Conservation (phyloP, 345 rosid species). For the Hypericum perforatum region DNA sequence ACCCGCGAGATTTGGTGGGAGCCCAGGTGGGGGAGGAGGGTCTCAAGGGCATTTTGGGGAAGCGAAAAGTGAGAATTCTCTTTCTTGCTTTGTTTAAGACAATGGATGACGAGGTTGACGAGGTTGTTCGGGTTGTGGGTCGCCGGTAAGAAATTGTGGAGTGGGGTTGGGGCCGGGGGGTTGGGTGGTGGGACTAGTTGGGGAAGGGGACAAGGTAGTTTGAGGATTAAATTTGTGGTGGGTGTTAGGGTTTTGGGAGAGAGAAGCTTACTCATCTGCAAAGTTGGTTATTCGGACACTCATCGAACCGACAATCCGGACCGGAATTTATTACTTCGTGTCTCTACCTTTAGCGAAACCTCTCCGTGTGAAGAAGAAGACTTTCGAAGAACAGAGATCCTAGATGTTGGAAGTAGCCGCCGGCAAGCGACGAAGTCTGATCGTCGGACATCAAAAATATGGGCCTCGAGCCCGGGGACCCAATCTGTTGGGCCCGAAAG, state of each 20-base stretch:
- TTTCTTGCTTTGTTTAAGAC: constrained; percentile 29
- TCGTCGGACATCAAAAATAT: too few relatives aligned
- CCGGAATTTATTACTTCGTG: too few relatives aligned
- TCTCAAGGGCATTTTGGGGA: constrained; percentile 17
- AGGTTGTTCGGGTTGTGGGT: constrained; percentile 54
- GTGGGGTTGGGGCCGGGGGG: constrained; percentile 28
- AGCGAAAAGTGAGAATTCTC: constrained; percentile 13
- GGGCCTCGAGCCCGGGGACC: too few relatives aligned
- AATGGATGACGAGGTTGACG: constrained; percentile 42
- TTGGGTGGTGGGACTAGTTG: constrained; percentile 2
- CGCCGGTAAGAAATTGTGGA: constrained; percentile 44
- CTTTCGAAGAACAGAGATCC: too few relatives aligned
- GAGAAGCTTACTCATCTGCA: constrained; percentile 12
- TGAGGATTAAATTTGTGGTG: constrained; percentile 9
- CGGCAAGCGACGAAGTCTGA: too few relatives aligned
- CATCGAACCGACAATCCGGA: too few relatives aligned
- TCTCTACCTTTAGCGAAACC: too few relatives aligned
- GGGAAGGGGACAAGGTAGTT: neutral
- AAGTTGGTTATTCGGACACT: too few relatives aligned
- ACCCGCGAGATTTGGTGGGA: constrained; percentile 49
- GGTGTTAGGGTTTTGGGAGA: constrained; percentile 11
- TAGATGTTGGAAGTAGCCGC: too few relatives aligned
- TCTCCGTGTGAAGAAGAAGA: too few relatives aligned
- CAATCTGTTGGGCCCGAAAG: too few relatives aligned
- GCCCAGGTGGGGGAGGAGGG: constrained; percentile 42